Conservation (phyloP, 345 rosid species). For the Excoecaria agallocha region DNA sequence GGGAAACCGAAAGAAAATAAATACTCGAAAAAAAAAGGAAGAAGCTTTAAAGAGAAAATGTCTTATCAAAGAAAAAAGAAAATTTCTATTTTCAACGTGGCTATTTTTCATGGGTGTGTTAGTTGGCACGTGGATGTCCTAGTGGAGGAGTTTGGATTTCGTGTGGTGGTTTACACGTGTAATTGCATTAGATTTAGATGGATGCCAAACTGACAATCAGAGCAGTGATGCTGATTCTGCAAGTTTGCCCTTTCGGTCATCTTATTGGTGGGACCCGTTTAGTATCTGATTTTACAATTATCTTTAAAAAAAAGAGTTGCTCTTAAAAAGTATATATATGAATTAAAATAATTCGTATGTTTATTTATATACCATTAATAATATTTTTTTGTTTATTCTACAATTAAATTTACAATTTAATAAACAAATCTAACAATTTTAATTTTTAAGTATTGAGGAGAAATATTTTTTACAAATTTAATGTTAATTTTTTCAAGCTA, state of each 20-base stretch:
- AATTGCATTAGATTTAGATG: not conserved
- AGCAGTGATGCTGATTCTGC: not conserved
- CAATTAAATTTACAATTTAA: too few species aligned
- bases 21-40: not conserved
- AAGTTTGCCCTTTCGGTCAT: not conserved
- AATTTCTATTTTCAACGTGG: not conserved
- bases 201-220: not conserved
- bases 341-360: too few species aligned
- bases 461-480: too few species aligned
- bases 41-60: too few species aligned
- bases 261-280: not conserved
- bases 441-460: too few species aligned
- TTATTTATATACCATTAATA: too few species aligned
- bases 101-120: not conserved
- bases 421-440: too few species aligned
- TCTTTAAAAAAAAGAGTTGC: too few species aligned
- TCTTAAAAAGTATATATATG: too few species aligned
- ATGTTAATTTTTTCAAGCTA: too few species aligned
- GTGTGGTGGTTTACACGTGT: not conserved
- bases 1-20: not conserved
- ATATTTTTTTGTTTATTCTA: too few species aligned
- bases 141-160: not conserved
- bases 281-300: not conserved
- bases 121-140: not conserved
- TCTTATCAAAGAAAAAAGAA: not conserved